Evolutionary conservation across 768 basidiomycete species (phyloP).

Genomic region (Xanthoconium stramineum): DNA sequence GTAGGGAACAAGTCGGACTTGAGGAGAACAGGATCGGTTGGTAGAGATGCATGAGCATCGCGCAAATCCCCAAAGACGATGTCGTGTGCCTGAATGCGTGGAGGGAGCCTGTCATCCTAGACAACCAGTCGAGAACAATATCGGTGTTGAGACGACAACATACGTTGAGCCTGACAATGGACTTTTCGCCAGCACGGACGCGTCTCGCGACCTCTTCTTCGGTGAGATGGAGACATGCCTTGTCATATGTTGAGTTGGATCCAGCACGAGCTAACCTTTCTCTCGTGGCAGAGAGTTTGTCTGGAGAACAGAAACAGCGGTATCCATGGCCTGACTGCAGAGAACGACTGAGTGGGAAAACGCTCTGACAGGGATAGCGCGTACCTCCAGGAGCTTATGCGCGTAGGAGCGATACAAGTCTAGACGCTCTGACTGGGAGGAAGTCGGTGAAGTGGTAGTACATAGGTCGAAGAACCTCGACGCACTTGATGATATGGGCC

Average conservation of each 20-base stretch:
- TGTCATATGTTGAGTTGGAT: conserved; percentile 83
- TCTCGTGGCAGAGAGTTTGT: conserved; percentile 64
- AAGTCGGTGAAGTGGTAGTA: background rate
- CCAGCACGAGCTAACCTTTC: conserved; percentile 69
- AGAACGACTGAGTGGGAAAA: background rate
- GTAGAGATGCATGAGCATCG: conserved; percentile 73
- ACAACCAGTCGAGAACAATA: background rate
- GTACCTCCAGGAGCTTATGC: conserved; percentile 71
- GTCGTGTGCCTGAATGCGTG: conserved; percentile 52
- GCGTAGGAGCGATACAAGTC: conserved; percentile 80
- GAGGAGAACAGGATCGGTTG: conserved; percentile 87
- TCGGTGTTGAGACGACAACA: conserved; percentile 16
- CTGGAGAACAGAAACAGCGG: conserved; percentile 87
- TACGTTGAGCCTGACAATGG: conserved; percentile 87
- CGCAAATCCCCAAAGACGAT: conserved; percentile 72
- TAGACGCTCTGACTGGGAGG: conserved; percentile 77
- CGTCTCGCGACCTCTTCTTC: conserved; percentile 81
- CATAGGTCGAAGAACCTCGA: background rate
- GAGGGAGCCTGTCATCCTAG: conserved; percentile 59
- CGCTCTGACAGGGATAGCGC: conserved; percentile 1
- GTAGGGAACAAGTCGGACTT: conserved; percentile 94
- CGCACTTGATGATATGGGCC: conserved; percentile 85
- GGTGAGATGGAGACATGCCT: conserved; percentile 79
- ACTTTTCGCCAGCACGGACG: conserved; percentile 71
- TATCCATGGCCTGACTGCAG: conserved; percentile 83